These are phyloP conservation scores for Boletus edulis DNA, from an alignment of 768 basidiomycete species.

Conservation along the genomic window DNA sequence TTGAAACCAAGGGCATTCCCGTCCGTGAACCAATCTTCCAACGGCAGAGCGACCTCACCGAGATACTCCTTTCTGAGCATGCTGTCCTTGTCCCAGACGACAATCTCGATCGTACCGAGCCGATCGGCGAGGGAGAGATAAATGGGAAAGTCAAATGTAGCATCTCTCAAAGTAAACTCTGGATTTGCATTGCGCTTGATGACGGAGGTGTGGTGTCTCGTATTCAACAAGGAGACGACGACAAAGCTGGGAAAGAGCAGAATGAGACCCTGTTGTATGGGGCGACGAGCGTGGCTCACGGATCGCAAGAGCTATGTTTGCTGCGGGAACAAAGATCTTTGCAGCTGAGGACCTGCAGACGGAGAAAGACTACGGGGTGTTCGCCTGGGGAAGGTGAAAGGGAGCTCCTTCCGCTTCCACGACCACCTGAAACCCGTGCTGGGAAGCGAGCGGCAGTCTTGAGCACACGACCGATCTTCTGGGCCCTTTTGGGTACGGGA, in stretches of 20 bases:
- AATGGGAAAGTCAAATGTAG: conserved; percentile 89
- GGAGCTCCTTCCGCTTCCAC: conserved; percentile 35
- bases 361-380: conserved; percentile 60
- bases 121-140: conserved; percentile 72
- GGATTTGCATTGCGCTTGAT: conserved; percentile 73
- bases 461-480: conserved; percentile 59
- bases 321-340: conserved; percentile 61
- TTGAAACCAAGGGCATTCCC: conserved; percentile 48
- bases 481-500: conserved; percentile 39
- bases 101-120: conserved; percentile 75
- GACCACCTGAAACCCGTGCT: conserved; percentile 41
- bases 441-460: conserved; percentile 58
- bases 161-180: conserved; percentile 58
- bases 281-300: conserved; percentile 46
- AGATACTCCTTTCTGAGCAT: conserved; percentile 85
- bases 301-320: conserved; percentile 70
- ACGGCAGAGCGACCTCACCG: conserved; percentile 75
- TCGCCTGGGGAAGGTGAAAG: conserved; percentile 57
- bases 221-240: conserved; percentile 58
- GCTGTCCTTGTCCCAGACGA: conserved; percentile 94
- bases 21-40: conserved; percentile 79
- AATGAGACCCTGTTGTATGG: background rate
- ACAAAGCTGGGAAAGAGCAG: conserved; percentile 52
- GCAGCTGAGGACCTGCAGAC: conserved; percentile 68
- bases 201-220: conserved; percentile 69